phyloP scores from a whole-genome alignment of 164 flowering plant species.

The Dillenia suffruticosa region DNA sequence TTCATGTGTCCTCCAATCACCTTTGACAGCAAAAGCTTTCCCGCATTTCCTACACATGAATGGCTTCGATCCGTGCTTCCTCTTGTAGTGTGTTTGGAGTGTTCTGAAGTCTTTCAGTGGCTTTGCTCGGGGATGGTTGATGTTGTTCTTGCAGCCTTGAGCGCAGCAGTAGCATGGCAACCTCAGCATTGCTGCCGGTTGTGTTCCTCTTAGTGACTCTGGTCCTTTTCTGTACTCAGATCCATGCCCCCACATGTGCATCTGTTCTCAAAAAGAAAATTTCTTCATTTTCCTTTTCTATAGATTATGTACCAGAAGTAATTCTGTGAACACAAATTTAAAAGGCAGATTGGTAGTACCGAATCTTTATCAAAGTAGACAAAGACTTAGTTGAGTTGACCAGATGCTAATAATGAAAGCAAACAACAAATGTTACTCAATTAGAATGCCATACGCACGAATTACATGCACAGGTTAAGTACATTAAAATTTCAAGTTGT shows the following conservation, averaged over 20 bases:
- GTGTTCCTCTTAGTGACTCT: constrained; percentile 70
- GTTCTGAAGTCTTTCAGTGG: constrained; percentile 78
- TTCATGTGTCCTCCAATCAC: constrained; percentile 84
- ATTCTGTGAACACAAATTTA: no score
- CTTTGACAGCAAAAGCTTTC: constrained; percentile 65
- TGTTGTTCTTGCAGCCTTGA: constrained; percentile 82
- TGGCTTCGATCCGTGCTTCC: constrained; percentile 72
- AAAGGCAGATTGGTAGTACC: no score
- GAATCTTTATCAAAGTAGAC: no score
- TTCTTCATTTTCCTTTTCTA: not conserved
- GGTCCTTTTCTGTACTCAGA: constrained; percentile 74
- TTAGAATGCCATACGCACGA: no score
- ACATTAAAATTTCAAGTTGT: no score
- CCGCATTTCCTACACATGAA: constrained; percentile 66
- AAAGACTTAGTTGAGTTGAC: no score
- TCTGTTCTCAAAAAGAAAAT: constrained; percentile 24
- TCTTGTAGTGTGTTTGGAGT: constrained; percentile 78
- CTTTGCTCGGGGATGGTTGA: constrained; percentile 69
- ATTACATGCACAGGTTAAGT: no score
- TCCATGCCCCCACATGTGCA: constrained; percentile 96
- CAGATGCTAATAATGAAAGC: no score
- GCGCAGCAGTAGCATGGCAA: constrained; percentile 80
- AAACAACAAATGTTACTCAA: no score
- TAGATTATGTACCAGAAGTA: no score
- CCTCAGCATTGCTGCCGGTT: constrained; percentile 75